These are phyloP conservation scores for Catharanthus roseus DNA, from an alignment of 257 asterid genomes.

Conservation along the genomic window DNA sequence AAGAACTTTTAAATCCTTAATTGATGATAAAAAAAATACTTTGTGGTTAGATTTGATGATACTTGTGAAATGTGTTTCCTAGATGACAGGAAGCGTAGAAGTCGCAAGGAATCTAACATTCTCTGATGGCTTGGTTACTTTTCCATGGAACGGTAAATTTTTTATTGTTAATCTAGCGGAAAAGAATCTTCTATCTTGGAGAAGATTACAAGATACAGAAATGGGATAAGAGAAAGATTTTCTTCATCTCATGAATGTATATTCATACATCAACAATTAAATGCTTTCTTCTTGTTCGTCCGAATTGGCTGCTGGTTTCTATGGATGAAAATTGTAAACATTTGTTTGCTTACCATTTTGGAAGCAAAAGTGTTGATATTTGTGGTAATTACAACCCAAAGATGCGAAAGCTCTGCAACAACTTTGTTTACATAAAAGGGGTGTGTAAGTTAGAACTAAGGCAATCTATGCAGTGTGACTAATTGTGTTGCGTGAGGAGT, in stretches of 20 bases:
- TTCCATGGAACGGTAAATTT: neutral
- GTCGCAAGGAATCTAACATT: neutral
- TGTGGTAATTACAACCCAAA: too few relatives aligned
- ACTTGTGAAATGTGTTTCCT: neutral
- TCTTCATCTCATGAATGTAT: neutral
- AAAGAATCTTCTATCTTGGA: neutral
- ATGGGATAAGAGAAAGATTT: neutral
- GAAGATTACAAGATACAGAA: neutral
- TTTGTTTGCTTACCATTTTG: too few relatives aligned
- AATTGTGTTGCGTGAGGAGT: too few relatives aligned
- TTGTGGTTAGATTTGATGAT: neutral
- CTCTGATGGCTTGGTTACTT: neutral
- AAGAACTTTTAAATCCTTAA: too few relatives aligned
- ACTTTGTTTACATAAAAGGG: neutral
- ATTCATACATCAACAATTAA: neutral
- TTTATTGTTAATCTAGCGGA: neutral
- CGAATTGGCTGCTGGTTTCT: neutral
- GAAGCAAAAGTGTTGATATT: too few relatives aligned
- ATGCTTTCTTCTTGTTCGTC: neutral
- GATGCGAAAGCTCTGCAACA: too few relatives aligned
- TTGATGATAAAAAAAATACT: too few relatives aligned
- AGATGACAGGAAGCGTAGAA: too few relatives aligned
- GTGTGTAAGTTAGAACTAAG: too few relatives aligned
- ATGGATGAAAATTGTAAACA: neutral
- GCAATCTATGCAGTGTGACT: too few relatives aligned